phyloP scores from a whole-genome alignment of 768 basidiomycete species.

The Leccinum sublutescens region DNA sequence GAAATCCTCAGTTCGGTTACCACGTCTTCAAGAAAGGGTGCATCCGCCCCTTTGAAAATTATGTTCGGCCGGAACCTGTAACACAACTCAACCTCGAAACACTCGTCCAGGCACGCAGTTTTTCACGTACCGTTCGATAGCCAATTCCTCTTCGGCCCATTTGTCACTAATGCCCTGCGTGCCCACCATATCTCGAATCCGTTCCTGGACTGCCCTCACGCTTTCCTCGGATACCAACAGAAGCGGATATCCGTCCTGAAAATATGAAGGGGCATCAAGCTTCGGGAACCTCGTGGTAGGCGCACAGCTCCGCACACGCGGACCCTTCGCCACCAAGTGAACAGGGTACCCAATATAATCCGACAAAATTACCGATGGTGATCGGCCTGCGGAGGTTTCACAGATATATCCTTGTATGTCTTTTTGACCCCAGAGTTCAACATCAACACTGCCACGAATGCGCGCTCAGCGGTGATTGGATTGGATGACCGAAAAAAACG shows the following conservation, averaged over 20 bases:
- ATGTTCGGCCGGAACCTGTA: conserved; percentile 77
- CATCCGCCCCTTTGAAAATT: conserved; percentile 58
- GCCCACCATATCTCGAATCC: conserved; percentile 46
- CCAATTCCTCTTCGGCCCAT: conserved; percentile 51
- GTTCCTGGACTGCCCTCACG: conserved; percentile 48
- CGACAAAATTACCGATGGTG: conserved; percentile 57
- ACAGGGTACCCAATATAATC: conserved; percentile 61
- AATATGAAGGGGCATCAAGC: conserved; percentile 54
- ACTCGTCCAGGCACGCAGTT: neutral
- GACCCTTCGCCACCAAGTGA: conserved; percentile 67
- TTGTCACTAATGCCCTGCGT: conserved; percentile 46
- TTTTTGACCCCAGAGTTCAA: conserved; percentile 47
- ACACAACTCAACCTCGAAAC: conserved; percentile 3
- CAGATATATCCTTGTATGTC: conserved; percentile 69
- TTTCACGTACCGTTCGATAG: conserved; percentile 55
- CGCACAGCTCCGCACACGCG: conserved; percentile 46
- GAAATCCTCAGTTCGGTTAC: conserved; percentile 63
- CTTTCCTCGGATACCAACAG: conserved; percentile 69
- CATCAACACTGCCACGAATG: conserved; percentile 43
- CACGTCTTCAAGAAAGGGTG: conserved; percentile 69
- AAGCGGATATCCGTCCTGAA: conserved; percentile 73
- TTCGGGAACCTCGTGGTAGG: conserved; percentile 56
- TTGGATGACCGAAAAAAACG: neutral
- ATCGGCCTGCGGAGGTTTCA: conserved; percentile 39
- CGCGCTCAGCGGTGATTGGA: conserved; percentile 1